Evolutionary conservation across 2,329 filamentous ascomycete genomes (phyloP).

Genomic region (Emydomyces testavorans): DNA sequence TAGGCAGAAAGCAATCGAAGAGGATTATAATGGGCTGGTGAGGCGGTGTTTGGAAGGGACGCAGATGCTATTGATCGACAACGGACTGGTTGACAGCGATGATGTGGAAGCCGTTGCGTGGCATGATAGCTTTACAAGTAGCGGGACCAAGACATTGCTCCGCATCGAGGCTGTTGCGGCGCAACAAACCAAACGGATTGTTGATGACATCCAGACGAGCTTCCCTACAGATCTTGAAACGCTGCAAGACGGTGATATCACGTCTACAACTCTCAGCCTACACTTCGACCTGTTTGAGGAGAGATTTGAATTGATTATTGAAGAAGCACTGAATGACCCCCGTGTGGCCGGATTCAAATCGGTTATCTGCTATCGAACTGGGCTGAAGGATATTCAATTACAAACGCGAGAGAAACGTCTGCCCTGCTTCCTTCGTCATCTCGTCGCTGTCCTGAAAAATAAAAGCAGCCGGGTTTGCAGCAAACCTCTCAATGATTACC

Average conservation of each 20-base stretch:
- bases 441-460: conserved; percentile 20
- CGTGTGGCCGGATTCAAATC: conserved; percentile 72
- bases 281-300: conserved; percentile 32
- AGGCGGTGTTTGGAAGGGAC: conserved; percentile 58
- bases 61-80: conserved; percentile 65
- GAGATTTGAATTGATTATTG: conserved; percentile 45
- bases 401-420: conserved; percentile 35
- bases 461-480: conserved; percentile 42
- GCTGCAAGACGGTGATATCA: not conserved
- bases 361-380: conserved; percentile 69
- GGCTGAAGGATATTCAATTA: conserved; percentile 49
- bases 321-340: conserved; percentile 48
- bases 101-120: conserved; percentile 50
- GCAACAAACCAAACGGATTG: not conserved
- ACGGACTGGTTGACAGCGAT: conserved; percentile 49
- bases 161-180: conserved; percentile 64
- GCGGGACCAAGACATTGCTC: conserved; percentile 59
- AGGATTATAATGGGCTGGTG: conserved; percentile 47
- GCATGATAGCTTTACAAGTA: conserved; percentile 55
- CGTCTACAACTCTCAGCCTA: not conserved
- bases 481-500: conserved; percentile 55
- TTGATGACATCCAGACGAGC: not conserved
- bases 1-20: conserved; percentile 37
- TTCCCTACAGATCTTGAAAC: not conserved
- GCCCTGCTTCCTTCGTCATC: conserved; percentile 20